These are phyloP conservation scores for Diaporthe citrichinensis DNA, from an alignment of 2,329 filamentous ascomycete species.

Conservation along the genomic window DNA sequence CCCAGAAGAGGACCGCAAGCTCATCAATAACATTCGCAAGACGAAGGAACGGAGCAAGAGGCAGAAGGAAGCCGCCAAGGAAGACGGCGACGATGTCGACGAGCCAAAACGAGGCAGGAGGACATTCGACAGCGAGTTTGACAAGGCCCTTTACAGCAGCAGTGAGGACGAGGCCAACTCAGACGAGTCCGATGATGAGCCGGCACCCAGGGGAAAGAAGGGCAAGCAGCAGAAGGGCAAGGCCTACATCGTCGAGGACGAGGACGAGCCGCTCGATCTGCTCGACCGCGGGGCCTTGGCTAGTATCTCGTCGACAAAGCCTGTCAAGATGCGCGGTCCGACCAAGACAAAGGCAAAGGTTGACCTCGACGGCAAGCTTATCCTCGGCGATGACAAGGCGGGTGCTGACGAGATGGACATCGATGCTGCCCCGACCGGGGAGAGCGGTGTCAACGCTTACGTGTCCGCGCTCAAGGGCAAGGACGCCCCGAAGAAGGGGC, in stretches of 20 bases:
- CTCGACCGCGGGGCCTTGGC: conserved; percentile 90
- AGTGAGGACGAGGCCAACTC: conserved; percentile 68
- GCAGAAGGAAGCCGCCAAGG: conserved; percentile 81
- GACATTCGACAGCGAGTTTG: conserved; percentile 91
- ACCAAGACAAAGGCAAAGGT: conserved; percentile 76
- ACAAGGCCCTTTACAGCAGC: conserved; percentile 94
- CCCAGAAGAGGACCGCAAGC: conserved; percentile 88
- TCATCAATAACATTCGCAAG: conserved; percentile 95
- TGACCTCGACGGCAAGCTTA: conserved; percentile 84
- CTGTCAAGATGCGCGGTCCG: conserved; percentile 72
- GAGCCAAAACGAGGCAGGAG: conserved; percentile 65
- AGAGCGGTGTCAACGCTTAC: conserved; percentile 76
- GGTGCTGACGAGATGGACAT: conserved; percentile 66
- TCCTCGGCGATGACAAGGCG: conserved; percentile 72
- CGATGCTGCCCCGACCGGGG: conserved; percentile 59
- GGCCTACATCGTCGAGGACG: conserved; percentile 93
- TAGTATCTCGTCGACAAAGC: conserved; percentile 93
- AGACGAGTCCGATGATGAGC: conserved; percentile 67
- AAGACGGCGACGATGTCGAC: conserved; percentile 69
- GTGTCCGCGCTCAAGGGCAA: conserved; percentile 78
- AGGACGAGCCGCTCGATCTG: conserved; percentile 94
- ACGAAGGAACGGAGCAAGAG: conserved; percentile 91
- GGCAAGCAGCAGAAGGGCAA: conserved; percentile 72
- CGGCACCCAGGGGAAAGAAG: conserved; percentile 58
- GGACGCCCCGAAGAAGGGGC: conserved; percentile 74